Conservation (phyloP, 2,329 filamentous ascomycete species). For the Colletotrichum lupini region DNA sequence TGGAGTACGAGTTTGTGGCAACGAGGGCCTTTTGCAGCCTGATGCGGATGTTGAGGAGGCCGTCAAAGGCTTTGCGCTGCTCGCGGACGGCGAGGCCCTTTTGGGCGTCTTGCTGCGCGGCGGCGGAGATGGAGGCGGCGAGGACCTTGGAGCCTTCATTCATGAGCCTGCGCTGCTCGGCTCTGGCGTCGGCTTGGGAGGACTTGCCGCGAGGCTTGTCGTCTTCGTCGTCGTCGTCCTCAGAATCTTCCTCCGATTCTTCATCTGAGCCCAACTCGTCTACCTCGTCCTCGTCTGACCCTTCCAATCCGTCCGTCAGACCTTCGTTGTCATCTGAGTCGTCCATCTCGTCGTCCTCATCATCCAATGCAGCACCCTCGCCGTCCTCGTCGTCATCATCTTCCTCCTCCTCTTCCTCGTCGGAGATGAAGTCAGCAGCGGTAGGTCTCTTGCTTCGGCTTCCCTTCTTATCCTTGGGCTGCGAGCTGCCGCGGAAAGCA, state of each 20-base stretch:
- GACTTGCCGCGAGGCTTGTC: slow-evolving; percentile 19
- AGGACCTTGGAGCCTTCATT: slow-evolving; percentile 74
- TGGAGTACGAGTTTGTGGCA: slow-evolving; percentile 78
- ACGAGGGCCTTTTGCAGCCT: slow-evolving; percentile 92
- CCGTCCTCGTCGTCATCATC: slow-evolving; percentile 48
- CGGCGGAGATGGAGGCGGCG: slow-evolving; percentile 69
- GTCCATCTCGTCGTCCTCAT: slow-evolving; percentile 48
- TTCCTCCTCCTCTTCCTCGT: slow-evolving; percentile 52
- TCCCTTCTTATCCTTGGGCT: slow-evolving; percentile 51
- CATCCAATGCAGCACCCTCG: slow-evolving; percentile 45
- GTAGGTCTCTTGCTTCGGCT: slow-evolving; percentile 52
- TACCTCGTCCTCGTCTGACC: slow-evolving; percentile 44
- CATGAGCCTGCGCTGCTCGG: slow-evolving; percentile 75
- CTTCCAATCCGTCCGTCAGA: slow-evolving; percentile 38
- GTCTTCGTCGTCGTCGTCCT: slow-evolving; percentile 37
- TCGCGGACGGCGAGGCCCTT: slow-evolving; percentile 89
- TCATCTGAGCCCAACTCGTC: slow-evolving; percentile 47
- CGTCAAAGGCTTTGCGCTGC: slow-evolving; percentile 88
- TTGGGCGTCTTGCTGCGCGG: slow-evolving; percentile 79
- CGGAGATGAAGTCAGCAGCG: slow-evolving; percentile 69
- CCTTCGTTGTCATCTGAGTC: slow-evolving; percentile 42
- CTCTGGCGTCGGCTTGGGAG: slow-evolving; percentile 50
- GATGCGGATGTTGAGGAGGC: slow-evolving; percentile 89
- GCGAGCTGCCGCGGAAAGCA: slow-evolving; percentile 69
- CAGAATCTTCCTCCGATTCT: slow-evolving; percentile 46